These are phyloP conservation scores for Apophysomyces elegans DNA, from an alignment of 371 early-diverging fungal genomes.

Conservation along the genomic window DNA sequence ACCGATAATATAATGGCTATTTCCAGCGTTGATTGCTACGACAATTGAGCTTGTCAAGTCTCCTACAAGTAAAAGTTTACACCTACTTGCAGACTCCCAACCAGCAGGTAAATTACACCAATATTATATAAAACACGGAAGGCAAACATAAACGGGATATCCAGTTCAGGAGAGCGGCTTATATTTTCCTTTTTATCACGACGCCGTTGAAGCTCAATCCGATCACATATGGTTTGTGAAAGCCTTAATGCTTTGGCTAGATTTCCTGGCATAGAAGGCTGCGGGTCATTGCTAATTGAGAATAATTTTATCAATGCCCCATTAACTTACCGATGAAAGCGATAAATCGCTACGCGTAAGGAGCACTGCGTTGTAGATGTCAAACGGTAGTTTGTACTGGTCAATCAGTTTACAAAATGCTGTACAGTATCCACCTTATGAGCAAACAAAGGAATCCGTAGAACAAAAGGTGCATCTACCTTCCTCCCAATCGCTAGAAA, in stretches of 20 bases:
- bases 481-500: conserved; percentile 40
- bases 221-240: conserved; percentile 50
- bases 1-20: conserved; percentile 55
- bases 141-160: conserved; percentile 58
- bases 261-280: conserved; percentile 52
- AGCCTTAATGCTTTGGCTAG: conserved; percentile 47
- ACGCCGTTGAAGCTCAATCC: conserved; percentile 47
- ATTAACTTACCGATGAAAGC: conserved; percentile 40
- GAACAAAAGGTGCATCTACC: conserved; percentile 19
- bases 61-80: neutral
- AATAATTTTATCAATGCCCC: neutral
- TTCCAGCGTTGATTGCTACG: conserved; percentile 52
- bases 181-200: conserved; percentile 29
- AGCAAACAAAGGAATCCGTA: too few relatives aligned
- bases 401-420: conserved; percentile 42
- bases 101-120: conserved; percentile 50
- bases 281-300: neutral
- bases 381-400: conserved; percentile 46
- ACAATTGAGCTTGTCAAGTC: neutral
- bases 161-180: conserved; percentile 26
- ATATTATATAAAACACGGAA: conserved; percentile 55
- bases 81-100: conserved; percentile 51
- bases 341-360: conserved; percentile 49
- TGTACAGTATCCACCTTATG: conserved; percentile 9
- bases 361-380: conserved; percentile 48